A percentile compares a stretch with the other conserved stretches of the same genome.
Conservation (phyloP, 305 asterid species). For the Rubia peregrina region DNA sequence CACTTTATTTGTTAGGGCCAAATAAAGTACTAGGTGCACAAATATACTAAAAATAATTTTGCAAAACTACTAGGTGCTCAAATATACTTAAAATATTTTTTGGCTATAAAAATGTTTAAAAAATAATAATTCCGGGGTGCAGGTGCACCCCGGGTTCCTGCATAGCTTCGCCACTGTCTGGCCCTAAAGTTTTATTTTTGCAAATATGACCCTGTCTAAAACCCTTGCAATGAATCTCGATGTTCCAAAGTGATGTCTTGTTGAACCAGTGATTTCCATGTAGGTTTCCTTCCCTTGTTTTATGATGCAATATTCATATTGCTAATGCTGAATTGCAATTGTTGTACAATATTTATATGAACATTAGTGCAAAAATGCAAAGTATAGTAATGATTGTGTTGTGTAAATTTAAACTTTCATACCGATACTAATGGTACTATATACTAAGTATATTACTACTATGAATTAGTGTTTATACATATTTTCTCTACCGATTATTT, state of each 20-base stretch:
- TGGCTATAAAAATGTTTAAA: too few species aligned
- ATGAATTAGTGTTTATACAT: not conserved
- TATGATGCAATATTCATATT: not conserved
- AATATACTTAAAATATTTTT: too few species aligned
- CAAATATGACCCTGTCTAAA: constrained; percentile 94
- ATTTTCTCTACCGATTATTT: not conserved
- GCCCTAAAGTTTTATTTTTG: constrained; percentile 77
- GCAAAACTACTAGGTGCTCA: too few species aligned
- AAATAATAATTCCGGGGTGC: too few species aligned
- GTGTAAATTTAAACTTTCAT: not conserved
- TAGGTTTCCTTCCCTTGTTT: constrained; percentile 30
- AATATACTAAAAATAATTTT: too few species aligned
- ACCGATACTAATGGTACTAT: too few species aligned
- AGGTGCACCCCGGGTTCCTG: too few species aligned
- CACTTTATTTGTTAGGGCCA: too few species aligned
- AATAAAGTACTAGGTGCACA: too few species aligned
- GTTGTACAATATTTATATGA: not conserved
- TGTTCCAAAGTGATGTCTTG: constrained; percentile 99
- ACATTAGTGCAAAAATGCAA: not conserved
- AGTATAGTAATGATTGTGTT: not conserved
- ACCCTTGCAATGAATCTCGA: constrained; percentile 99
- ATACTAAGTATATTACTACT: not conserved
- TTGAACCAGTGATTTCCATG: constrained; percentile 93
- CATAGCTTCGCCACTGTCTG: too few species aligned
- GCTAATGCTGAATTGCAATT: not conserved